Evolutionary conservation across 805 yeast genomes (phyloP), one percentile per base, ranked within the genome.

Genomic region (Metschnikowia aberdeeniae): DNA sequence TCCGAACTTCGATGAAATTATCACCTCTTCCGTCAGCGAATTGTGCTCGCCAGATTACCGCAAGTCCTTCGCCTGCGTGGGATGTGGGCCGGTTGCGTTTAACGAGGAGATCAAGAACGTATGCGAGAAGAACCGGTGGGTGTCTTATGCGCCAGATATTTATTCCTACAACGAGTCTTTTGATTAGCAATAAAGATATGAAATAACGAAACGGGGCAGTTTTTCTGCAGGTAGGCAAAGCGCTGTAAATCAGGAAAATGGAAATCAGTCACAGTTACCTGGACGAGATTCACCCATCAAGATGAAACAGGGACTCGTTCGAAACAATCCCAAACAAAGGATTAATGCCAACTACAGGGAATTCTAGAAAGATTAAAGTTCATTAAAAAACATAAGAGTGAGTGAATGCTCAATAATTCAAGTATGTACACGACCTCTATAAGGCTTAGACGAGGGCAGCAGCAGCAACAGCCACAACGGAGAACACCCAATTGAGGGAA

Each of bases 81-180:
- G 62, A 13, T 73, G 78, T 60, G 79, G 79, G 0, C 70, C 75
- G 1, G 50, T 44, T 3, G 50, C 45, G 0, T 66, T 75, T 46
- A 61, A 68, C 5, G 52, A 59, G 13, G 46, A 44, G 12, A 56
- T 71, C 11, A 64, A 61, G 41, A 43, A 42, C 5, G 60, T 56
- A 24, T 61, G 73, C 36, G 67, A 65, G 37, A 57, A 54, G 30
- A 54, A 57, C 43, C 55, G 67, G 14, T 57, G 61, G 57, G 31
- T 43, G 9, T 43, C 44, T 19, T 49, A 61, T 34, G 59, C 69
- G 1, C 75, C 76, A 0, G 72, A 72, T 46, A 59, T 74, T 35
- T 72, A 73, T 52, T 64, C 70, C 47, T 69, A 70, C 50, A 62
- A 64, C 10, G 77, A 73, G 45, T 52, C 66, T 8, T 54, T 52